These are phyloP conservation scores for Melampsora americana DNA, from an alignment of 1,284 basidiomycete genomes.

Conservation along the genomic window DNA sequence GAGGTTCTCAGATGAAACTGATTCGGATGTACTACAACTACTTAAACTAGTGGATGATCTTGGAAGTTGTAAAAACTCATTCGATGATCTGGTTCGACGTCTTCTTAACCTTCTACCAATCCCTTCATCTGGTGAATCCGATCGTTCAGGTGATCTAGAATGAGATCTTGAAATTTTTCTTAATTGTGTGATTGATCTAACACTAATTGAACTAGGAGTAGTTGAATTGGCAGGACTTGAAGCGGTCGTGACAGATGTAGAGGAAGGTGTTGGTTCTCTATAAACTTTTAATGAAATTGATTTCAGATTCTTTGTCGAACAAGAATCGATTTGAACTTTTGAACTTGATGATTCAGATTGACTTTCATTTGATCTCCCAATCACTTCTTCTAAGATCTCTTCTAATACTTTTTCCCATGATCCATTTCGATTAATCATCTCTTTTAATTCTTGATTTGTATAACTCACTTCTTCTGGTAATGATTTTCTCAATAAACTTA, in stretches of 20 bases:
- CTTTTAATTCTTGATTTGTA: background rate
- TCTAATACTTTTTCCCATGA: slow-evolving; percentile 10
- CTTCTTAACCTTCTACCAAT: background rate
- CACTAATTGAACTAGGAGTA: background rate
- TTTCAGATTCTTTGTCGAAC: background rate
- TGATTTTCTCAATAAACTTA: background rate
- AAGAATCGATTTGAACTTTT: background rate
- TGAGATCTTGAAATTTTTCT: background rate
- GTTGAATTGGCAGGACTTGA: background rate
- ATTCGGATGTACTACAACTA: no score
- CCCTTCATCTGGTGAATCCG: background rate
- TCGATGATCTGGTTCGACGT: background rate
- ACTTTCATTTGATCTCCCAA: no score
- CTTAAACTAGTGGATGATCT: no score
- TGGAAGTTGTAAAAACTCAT: no score
- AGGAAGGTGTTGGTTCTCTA: background rate
- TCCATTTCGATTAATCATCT: background rate
- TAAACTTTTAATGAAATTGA: background rate
- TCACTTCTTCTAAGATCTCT: background rate
- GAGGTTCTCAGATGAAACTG: no score
- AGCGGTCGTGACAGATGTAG: background rate
- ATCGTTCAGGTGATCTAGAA: background rate
- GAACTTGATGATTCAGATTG: background rate
- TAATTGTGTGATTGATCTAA: background rate
- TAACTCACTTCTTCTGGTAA: background rate